A percentile compares a stretch with the other conserved stretches of the same genome.
Evolutionary conservation across 2,329 filamentous ascomycete genomes (phyloP).

Genomic region (Trichoderma atrobrunneum): DNA sequence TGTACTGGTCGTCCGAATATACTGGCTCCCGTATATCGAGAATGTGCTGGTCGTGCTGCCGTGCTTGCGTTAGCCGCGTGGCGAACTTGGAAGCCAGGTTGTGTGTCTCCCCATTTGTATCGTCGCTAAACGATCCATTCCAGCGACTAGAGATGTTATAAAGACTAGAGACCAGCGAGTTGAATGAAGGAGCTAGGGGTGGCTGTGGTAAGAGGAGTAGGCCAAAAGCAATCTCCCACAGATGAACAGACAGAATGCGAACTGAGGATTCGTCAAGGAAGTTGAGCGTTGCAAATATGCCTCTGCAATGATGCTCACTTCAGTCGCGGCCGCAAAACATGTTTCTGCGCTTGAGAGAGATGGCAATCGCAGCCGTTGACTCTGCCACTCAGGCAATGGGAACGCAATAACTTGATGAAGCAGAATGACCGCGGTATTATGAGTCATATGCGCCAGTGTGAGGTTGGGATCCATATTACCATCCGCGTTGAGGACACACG

Average conservation of each 20-base stretch:
- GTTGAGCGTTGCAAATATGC: neutral
- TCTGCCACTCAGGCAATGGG: constrained; percentile 1
- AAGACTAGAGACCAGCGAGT: neutral
- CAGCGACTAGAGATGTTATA: neutral
- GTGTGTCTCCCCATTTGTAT: neutral
- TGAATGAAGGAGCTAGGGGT: neutral
- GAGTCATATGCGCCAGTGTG: constrained; percentile 26
- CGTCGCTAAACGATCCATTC: neutral
- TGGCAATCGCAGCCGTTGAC: neutral
- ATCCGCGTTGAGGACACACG: constrained; percentile 32
- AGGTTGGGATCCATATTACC: constrained; percentile 45
- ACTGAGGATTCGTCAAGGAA: neutral
- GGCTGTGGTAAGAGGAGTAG: neutral
- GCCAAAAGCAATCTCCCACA: neutral
- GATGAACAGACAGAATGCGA: neutral
- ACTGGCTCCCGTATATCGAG: neutral
- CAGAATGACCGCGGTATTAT: constrained; percentile 27
- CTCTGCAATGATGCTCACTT: neutral
- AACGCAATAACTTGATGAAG: constrained; percentile 27
- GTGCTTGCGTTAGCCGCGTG: neutral
- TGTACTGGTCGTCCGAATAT: neutral
- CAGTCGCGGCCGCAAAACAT: neutral
- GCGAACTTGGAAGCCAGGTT: neutral
- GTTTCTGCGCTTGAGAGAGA: neutral
- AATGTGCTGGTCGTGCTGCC: neutral